Evolutionary conservation across 78 protist genomes (phyloP), one percentile per base, ranked within the genome.

Genomic region (Paratrimastix pyriformis): DNA sequence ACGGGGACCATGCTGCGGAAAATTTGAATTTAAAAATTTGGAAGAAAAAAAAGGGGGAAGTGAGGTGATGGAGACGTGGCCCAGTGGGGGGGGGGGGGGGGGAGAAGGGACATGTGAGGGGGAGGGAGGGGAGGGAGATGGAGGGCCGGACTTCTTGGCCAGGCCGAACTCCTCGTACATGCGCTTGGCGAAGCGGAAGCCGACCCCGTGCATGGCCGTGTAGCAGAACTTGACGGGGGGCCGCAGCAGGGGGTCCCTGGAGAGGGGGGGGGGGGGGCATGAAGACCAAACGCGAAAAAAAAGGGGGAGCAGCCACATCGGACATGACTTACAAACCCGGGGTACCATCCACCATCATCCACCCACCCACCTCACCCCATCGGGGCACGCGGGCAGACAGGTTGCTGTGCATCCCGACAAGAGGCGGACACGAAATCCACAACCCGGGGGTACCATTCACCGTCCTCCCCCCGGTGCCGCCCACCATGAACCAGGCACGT

Each of bases 191-290:
- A 73, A 90, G 39, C 54, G 84, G 29, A 68, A 64, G 37, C 99
- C 99, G 45, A 94, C 98, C 1, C 99, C 99, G 83, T 94, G 98
- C 97, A 96, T 90, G 24, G 99, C 93, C 13, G 86, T 70, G 58
- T 81, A 81, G n/a, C 32, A 13, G 60, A 75, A 4, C 3, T 5
- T 1, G 2, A 54, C 32, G 30, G n/a, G 35, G 24, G 30, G 6
- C 1, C 8, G 6, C n/a, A 46, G 50, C 50, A 45, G 50, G 50
- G 50, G 50, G 50, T 6, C 6, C n/a, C 6, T 45, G 50, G 50
- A 6, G n/a, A 11, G 50, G 50, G 50, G n/a, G n/a, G 62, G 4
- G 37, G n/a, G 62, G 62, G 62, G 39, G 62, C 11, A 24, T 6
- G 11, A 55, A 55, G n/a, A 5, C 24, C 39, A n/a, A n/a, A 46